Conservation (phyloP, 768 basidiomycete species). For the Hericium coralloides region DNA sequence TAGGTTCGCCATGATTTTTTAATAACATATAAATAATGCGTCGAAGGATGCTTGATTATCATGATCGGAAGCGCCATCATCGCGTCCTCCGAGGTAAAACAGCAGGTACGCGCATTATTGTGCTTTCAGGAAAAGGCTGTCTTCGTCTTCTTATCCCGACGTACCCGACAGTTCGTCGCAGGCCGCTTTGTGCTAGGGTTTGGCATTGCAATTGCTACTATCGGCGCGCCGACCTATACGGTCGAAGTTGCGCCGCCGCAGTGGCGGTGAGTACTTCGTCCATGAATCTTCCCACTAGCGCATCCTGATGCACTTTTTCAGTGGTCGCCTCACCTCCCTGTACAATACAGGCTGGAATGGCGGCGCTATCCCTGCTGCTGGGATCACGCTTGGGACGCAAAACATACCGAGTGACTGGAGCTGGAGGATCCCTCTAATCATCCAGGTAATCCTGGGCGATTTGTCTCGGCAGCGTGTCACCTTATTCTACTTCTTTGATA, state of each 20-base stretch:
- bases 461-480: no score
- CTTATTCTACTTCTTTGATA: not conserved
- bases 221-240: not conserved
- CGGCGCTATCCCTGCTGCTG: conserved; percentile 1
- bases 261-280: not conserved
- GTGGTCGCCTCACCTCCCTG: not conserved
- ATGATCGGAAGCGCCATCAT: not conserved
- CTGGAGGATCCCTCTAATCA: conserved; percentile 1
- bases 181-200: conserved; percentile 1
- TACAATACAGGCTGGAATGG: conserved; percentile 2
- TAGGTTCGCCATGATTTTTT: not conserved
- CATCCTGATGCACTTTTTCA: not conserved
- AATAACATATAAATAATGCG: no score
- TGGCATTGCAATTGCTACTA: conserved; percentile 2
- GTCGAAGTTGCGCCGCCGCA: conserved; percentile 1
- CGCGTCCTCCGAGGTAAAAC: not conserved
- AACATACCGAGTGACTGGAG: not conserved
- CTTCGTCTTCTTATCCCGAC: no score
- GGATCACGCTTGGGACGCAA: not conserved
- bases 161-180: not conserved
- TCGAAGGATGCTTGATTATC: not conserved
- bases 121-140: no score
- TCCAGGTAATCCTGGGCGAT: not conserved
- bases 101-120: not conserved
- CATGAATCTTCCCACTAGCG: not conserved